Base-by-base conservation (phyloP, 257 asterid genomes). In the Przewalskia tangutica region DNA sequence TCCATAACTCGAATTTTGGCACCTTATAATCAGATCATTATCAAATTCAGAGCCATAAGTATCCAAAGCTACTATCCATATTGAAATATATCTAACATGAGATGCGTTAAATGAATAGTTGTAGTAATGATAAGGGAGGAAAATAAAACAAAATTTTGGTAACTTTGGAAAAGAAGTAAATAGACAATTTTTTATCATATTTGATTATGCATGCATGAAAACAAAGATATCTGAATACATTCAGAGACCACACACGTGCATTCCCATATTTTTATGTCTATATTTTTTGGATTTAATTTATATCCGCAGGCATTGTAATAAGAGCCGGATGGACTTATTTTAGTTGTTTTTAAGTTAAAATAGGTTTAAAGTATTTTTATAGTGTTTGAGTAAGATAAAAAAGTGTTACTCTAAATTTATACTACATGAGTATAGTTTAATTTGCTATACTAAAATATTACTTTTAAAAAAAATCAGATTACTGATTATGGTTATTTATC, bases 241-340 rank as follows among this genome's bases (percentile, higher is more conserved):
- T 27, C 62, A 16, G 87, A 40, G 27, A 67, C 13, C 20, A 20
- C 82, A 83, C 83, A 85, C 84, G 83, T 80, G 84, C 83, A 66
- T 44, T 62, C 80, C 64, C 83, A 65, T 85, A 34, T 36, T 62
- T 53, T 58, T 46, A 42, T 85, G 84, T 80, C 84, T 58, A 34
- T 53, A 50, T 12, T 71, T 71, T 73, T 76, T 83, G 56, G 48
- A 79, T 55, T 20, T 5, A 0, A 60, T 38, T 82, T 51, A 51
- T 85, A n/a, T 64, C 23, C 2, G 14, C 46, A 77, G 81, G 13
- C 17, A 53, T 80, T 82, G 23, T 17, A 60, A 51, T 63, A 46
- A 84, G 32, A 0, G 32, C 1, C 32, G 32, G 1, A 27, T 27
- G 32, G 1, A 27, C 32, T 27, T 27, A 27, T 27, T 27, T 27